Evolutionary conservation across 192 early-diverging fungal genomes (phyloP), one percentile per base, ranked within the genome.

Genomic region (Backusella psychrophila): DNA sequence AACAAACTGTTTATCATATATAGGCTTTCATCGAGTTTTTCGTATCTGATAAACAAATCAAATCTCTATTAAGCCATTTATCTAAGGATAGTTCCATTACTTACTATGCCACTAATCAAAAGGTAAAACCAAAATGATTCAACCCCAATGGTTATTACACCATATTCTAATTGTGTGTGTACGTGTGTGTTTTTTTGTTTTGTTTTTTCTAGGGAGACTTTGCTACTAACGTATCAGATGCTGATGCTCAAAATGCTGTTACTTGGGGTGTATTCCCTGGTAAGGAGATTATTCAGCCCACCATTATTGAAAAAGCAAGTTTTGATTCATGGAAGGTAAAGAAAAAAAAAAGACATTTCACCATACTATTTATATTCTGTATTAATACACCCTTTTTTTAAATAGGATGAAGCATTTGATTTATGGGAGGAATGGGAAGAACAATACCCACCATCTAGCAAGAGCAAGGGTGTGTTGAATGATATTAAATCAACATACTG

Each of bases 181-280:
- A 29, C 29, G 31, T 33, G 31, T 33, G 31, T 2, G 0, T 33
- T 33, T 33, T 33, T 33, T 33, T 33, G 0, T 12, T 8, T 41
- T 36, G 17, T 29, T 39, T 42, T 44, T 49, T 36, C 41, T 78
- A 83, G 77, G 92, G 92, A 44, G 90, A 94, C 31, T 82, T 92
- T 36, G 68, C 81, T 33, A 92, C 93, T 15, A 94, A 95, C 77
- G 87, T 85, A 11, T 29, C 78, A 8, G 93, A 92, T 66, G 72
- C 80, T 1, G 84, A 86, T 15, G 77, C 82, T 1, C 87, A 92
- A 31, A 94, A 93, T 81, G 94, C 93, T 5, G 92, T 96, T 21
- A 96, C 94, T 1, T 96, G 94, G 94, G 95, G 94, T 42, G 94
- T 96, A 19, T 96, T 96, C 84, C 93, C 94, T 6, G 94, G 94